Conservation (phyloP, 768 basidiomycete species). For the Agaricus sinodeliciosus region DNA sequence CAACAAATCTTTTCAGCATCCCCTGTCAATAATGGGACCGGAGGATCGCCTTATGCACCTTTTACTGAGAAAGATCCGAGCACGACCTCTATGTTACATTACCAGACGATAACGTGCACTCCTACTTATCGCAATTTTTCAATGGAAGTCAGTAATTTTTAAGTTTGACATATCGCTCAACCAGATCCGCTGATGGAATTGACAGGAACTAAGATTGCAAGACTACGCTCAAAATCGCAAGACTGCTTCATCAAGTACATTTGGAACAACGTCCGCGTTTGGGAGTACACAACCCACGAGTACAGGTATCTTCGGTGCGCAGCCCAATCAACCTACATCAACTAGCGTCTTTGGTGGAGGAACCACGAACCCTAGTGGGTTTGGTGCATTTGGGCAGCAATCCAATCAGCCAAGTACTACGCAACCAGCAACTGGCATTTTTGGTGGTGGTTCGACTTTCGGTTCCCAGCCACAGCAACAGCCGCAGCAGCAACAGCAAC, state of each 20-base stretch:
- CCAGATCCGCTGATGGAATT: slow-evolving; percentile 6
- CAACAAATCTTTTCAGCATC: not conserved
- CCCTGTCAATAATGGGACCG: slow-evolving; percentile 44
- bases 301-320: slow-evolving; percentile 40
- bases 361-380: slow-evolving; percentile 25
- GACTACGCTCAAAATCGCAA: slow-evolving; percentile 74
- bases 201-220: slow-evolving; percentile 67
- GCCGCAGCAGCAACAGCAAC: slow-evolving; percentile 25
- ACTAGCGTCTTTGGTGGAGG: slow-evolving; percentile 30
- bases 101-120: slow-evolving; percentile 79
- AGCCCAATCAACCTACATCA: slow-evolving; percentile 32
- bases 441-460: slow-evolving; percentile 24
- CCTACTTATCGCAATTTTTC: slow-evolving; percentile 73
- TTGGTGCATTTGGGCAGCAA: slow-evolving; percentile 24
- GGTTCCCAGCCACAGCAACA: slow-evolving; percentile 23
- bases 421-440: slow-evolving; percentile 26
- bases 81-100: slow-evolving; percentile 46
- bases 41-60: slow-evolving; percentile 53
- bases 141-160: slow-evolving; percentile 49
- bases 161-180: slow-evolving; percentile 4
- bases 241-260: slow-evolving; percentile 44
- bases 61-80: slow-evolving; percentile 62
- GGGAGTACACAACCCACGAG: slow-evolving; percentile 37
- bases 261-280: slow-evolving; percentile 47
- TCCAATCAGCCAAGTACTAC: slow-evolving; percentile 2